Percentiles rank a stretch among this genome's conserved stretches.
Evolutionary conservation across 73 alveolate genomes (phyloP).

Genomic region (Paramecium sonneborni): DNA sequence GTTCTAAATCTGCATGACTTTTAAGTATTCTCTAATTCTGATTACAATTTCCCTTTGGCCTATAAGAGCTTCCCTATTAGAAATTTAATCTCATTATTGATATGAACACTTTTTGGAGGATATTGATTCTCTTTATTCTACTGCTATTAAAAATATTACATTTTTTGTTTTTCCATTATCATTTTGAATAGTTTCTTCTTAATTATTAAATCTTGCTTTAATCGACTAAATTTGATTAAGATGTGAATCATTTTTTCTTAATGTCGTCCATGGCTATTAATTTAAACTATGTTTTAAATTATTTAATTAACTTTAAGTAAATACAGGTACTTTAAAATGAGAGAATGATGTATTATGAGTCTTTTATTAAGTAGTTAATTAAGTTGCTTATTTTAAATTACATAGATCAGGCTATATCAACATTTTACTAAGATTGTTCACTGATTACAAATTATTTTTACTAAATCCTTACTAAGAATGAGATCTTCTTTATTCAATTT

Average conservation of each 20-base stretch:
- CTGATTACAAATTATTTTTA: not conserved
- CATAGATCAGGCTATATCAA: not conserved
- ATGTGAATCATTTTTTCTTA: constrained; percentile 28
- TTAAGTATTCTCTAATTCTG: constrained; percentile 4
- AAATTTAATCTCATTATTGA: constrained; percentile 52
- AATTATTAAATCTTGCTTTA: not conserved
- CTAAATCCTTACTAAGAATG: constrained; percentile 3
- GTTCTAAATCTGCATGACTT: constrained; percentile 36
- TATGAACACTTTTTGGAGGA: constrained; percentile 48
- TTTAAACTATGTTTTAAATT: not conserved
- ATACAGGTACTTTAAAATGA: constrained; percentile 30
- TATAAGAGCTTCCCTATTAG: constrained; percentile 28
- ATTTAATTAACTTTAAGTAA: not conserved
- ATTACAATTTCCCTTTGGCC: constrained; percentile 19
- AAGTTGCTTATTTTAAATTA: constrained; percentile 1
- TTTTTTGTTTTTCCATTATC: not conserved
- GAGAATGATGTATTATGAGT: constrained; percentile 43
- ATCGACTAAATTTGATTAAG: not conserved
- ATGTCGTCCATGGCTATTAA: constrained; percentile 6
- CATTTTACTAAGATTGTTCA: not conserved
- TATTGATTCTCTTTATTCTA: constrained; percentile 51
- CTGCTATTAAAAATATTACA: not conserved
- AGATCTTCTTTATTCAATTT: not conserved
- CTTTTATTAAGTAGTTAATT: not conserved
- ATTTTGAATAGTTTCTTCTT: not conserved